Evolutionary conservation across 208 protist species (phyloP), one percentile per base, ranked within the genome.

Genomic region (Naegleria gruberi): DNA sequence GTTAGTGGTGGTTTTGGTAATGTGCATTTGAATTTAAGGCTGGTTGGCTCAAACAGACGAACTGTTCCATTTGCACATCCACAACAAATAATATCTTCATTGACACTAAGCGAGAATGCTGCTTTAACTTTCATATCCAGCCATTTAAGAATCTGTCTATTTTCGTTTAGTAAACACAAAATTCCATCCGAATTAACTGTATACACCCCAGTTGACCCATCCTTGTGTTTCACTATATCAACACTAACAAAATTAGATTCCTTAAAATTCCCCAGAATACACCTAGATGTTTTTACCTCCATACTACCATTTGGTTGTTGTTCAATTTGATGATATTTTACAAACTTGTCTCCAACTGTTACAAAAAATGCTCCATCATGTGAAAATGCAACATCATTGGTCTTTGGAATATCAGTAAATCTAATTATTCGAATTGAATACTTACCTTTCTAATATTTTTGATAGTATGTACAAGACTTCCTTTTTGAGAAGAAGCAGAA

Each of bases 1-100:
- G 91, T 57, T 34, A n/a, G 8, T 3, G 85, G 90, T 43, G 91
- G 92, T 43, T 84, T 91, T 1, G 92, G 92, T 77, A 93, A 86
- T 17, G 92, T 91, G n/a, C 30, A 65, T 41, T 93, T 34, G 42
- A 86, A 93, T 41, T 91, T 37, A 17, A 93, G 51, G 15, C 77
- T 92, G 23, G 37, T 65, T 37, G 87, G 34, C 15, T 90, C 77
- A 30, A 93, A 93, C 0, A 93, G 8, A 43, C 92, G 46, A 26
- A 91, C 86, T 17, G 34, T 26, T 57, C 92, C 92, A 65, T 92
- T 51, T 3, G 85, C 23, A 40, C 92, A 93, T 37, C 73, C 91
- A 47, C 46, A 82, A 42, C 37, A 57, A 45, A 93, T 30, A 57
- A 91, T 55, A 15, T 90, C 83, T 19, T 93, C 89, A 45, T 34